phyloP scores from a whole-genome alignment of 2,329 filamentous ascomycete genomes.

The Chrysosphaeria jannelii region DNA sequence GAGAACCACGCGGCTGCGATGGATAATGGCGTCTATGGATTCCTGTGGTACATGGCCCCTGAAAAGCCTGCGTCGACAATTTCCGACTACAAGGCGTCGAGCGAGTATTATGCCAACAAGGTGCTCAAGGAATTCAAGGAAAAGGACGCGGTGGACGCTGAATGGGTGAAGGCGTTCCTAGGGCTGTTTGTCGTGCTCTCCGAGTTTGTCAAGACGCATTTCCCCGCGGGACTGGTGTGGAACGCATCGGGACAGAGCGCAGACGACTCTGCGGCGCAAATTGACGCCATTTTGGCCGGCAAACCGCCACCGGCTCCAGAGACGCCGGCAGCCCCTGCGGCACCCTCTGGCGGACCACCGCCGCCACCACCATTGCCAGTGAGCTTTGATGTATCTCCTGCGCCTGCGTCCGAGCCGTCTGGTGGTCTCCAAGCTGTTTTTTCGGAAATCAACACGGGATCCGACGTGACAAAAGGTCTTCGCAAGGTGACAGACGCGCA shows the following conservation, averaged over 20 bases:
- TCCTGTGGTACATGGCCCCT: conserved; percentile 76
- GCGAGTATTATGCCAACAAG: conserved; percentile 84
- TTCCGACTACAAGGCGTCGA: conserved; percentile 50
- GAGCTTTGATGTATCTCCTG: too few species aligned
- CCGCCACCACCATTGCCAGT: too few species aligned
- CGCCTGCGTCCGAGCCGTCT: conserved; percentile 39
- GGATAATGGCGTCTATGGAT: conserved; percentile 61
- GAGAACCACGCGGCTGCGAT: conserved; percentile 69
- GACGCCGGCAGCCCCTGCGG: conserved; percentile 20
- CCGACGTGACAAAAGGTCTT: conserved; percentile 60
- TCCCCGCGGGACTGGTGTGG: conserved; percentile 55
- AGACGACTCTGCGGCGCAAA: conserved; percentile 28
- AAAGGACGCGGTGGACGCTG: conserved; percentile 44
- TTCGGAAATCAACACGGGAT: conserved; percentile 66
- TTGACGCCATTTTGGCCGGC: conserved; percentile 17
- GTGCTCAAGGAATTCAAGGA: conserved; percentile 77
- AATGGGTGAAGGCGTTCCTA: conserved; percentile 86
- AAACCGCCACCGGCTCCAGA: too few species aligned
- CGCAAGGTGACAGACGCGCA: conserved; percentile 83
- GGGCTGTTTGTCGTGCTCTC: conserved; percentile 59
- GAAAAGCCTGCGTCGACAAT: conserved; percentile 63
- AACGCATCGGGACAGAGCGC: conserved; percentile 50
- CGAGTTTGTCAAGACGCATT: conserved; percentile 63
- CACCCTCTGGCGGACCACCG: conserved; percentile 18
- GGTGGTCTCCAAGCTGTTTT: conserved; percentile 58